phyloP scores from a whole-genome alignment of 352 stramenopile species.

The Phytophthora cactorum region DNA sequence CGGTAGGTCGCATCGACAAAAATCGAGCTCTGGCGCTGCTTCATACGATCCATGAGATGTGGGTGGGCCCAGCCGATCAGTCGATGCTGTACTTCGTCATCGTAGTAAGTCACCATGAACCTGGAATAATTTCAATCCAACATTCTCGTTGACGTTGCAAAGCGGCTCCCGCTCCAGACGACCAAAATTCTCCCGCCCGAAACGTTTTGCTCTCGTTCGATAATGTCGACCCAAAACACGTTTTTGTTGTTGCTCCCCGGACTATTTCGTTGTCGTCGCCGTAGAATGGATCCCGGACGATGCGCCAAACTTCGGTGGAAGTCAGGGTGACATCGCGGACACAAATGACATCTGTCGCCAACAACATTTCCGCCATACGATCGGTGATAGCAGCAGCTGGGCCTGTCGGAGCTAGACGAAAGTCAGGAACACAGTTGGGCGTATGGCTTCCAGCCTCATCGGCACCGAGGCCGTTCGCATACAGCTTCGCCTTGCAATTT shows the following conservation, averaged over 20 bases:
- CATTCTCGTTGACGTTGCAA: too few species aligned
- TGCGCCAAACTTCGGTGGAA: background rate
- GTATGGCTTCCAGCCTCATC: background rate
- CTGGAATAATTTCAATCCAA: too few species aligned
- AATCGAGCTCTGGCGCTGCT: too few species aligned
- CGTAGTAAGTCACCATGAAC: too few species aligned
- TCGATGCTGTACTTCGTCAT: too few species aligned
- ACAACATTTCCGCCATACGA: slow-evolving; percentile 1
- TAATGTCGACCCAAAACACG: background rate
- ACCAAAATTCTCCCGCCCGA: slow-evolving; percentile 3
- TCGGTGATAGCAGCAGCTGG: background rate
- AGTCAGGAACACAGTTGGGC: background rate
- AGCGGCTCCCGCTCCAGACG: background rate
- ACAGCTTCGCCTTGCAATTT: background rate
- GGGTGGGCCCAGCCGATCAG: too few species aligned
- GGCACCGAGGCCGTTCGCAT: background rate
- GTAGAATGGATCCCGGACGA: background rate
- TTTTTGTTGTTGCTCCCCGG: background rate
- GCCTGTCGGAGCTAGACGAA: background rate
- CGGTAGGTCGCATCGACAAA: too few species aligned
- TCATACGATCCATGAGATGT: too few species aligned
- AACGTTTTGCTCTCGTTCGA: background rate
- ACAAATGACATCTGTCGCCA: slow-evolving; percentile 1
- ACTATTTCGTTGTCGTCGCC: background rate
- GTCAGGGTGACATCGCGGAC: slow-evolving; percentile 2